Percentiles rank a stretch among this genome's conserved stretches.
Conservation (phyloP, 371 early-diverging fungal genomes). For the Mortierella sp. region DNA sequence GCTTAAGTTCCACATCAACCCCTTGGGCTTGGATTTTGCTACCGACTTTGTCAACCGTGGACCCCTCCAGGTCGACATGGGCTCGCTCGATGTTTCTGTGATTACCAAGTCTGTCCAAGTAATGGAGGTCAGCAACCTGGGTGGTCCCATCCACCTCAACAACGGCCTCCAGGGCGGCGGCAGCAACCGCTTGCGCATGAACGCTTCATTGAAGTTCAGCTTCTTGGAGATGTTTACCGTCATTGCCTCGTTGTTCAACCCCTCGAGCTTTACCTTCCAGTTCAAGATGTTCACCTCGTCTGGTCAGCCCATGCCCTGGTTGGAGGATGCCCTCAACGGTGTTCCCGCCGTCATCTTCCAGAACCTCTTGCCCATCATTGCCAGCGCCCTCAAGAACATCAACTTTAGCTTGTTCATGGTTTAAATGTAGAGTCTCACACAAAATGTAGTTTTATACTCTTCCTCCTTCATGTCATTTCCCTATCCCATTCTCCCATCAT, state of each 20-base stretch:
- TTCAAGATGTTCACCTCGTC: conserved; percentile 39
- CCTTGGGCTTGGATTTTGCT: conserved; percentile 46
- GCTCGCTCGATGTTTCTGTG: conserved; percentile 41
- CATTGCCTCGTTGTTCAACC: conserved; percentile 32
- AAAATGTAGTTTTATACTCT: background rate
- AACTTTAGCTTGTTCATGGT: conserved; percentile 33
- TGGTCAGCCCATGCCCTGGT: conserved; percentile 61
- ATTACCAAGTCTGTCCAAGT: conserved; percentile 14
- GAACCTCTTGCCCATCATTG: conserved; percentile 60
- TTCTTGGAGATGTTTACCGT: conserved; percentile 32
- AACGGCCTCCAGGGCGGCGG: conserved; percentile 52
- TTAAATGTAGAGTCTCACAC: background rate
- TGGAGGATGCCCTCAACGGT: conserved; percentile 60
- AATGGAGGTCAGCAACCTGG: conserved; percentile 40
- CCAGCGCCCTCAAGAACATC: conserved; percentile 59
- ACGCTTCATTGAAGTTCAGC: conserved; percentile 39
- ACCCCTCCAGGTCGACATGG: conserved; percentile 53
- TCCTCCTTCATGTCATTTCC: background rate
- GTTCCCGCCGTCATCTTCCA: conserved; percentile 30
- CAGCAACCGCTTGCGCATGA: conserved; percentile 31
- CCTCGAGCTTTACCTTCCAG: conserved; percentile 33
- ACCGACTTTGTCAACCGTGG: conserved; percentile 40
- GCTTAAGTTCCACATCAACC: conserved; percentile 34
- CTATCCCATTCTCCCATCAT: background rate
- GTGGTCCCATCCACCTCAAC: conserved; percentile 44